A percentile compares a stretch with the other conserved stretches of the same genome.
phyloP scores from a whole-genome alignment of 2,329 filamentous ascomycete genomes.

The Ophiostoma australiae region DNA sequence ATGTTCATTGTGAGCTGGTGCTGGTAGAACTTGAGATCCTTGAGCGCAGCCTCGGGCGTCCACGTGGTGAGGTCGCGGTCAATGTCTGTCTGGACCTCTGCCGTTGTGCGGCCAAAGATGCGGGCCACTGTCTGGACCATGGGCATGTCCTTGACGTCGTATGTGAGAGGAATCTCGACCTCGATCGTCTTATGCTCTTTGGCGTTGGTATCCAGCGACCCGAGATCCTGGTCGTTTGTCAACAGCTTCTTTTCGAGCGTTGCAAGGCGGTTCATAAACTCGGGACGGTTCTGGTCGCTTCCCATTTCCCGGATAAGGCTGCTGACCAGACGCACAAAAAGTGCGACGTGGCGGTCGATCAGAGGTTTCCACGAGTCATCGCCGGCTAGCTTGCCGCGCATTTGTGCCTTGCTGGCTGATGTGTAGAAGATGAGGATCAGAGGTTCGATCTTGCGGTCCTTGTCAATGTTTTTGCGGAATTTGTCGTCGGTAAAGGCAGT shows the following conservation, averaged over 20 bases:
- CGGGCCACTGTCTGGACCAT: conserved; percentile 81
- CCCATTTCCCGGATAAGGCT: conserved; percentile 77
- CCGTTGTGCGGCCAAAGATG: conserved; percentile 75
- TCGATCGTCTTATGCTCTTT: conserved; percentile 64
- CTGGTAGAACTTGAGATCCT: conserved; percentile 91
- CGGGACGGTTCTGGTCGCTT: conserved; percentile 77
- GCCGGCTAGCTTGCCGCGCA: conserved; percentile 64
- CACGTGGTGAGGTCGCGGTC: conserved; percentile 73
- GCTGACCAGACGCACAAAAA: conserved; percentile 84
- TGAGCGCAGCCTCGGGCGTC: conserved; percentile 87
- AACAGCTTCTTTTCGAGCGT: conserved; percentile 90
- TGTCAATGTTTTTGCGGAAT: conserved; percentile 88
- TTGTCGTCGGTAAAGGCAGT: conserved; percentile 85
- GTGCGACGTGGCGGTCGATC: conserved; percentile 87
- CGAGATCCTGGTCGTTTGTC: conserved; percentile 84
- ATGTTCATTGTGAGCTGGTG: conserved; percentile 78
- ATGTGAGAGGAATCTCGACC: conserved; percentile 74
- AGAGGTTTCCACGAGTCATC: conserved; percentile 89
- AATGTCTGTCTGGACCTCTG: conserved; percentile 81
- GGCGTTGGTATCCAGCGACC: conserved; percentile 54
- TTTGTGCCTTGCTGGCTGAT: conserved; percentile 81
- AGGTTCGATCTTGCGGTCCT: conserved; percentile 88
- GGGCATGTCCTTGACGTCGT: conserved; percentile 96
- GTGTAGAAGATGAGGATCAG: conserved; percentile 95
- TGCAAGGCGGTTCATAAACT: conserved; percentile 71